Percentiles rank a stretch among this genome's conserved stretches.
Evolutionary conservation across 192 early-diverging fungal species (phyloP).

Genomic region (Mortierella claussenii): DNA sequence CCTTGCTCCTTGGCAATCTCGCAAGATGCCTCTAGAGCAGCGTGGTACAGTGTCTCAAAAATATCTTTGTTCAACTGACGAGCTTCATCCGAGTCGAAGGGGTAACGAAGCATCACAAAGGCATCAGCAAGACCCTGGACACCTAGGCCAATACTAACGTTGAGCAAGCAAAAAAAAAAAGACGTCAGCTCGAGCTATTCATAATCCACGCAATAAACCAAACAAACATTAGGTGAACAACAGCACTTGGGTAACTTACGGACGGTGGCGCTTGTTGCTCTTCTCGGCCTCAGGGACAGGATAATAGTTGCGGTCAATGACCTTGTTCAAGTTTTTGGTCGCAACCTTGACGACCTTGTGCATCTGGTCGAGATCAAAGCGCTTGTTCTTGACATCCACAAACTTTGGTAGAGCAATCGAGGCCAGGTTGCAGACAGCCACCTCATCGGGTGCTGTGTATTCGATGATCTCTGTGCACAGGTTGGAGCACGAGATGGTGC

Average conservation of each 20-base stretch:
- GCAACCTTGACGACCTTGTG: conserved; percentile 87
- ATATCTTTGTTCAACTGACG: conserved; percentile 85
- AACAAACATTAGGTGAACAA: background rate
- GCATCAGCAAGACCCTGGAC: conserved; percentile 90
- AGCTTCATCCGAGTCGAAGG: conserved; percentile 90
- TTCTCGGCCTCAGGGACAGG: conserved; percentile 86
- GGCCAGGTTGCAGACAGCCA: conserved; percentile 97
- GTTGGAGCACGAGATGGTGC: conserved; percentile 97
- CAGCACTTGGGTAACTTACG: conserved; percentile 37
- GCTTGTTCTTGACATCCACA: conserved; percentile 68
- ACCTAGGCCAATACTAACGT: conserved; percentile 33
- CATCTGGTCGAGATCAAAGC: conserved; percentile 88
- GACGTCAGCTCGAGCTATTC: no score
- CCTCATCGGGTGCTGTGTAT: conserved; percentile 94
- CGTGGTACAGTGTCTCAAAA: conserved; percentile 96
- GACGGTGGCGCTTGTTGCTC: conserved; percentile 94
- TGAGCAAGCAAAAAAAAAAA: background rate
- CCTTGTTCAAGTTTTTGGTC: conserved; percentile 92
- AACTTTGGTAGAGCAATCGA: conserved; percentile 92
- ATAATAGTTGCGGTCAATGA: conserved; percentile 98
- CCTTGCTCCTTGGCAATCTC: conserved; percentile 85
- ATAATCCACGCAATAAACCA: no score
- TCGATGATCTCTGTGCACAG: conserved; percentile 98
- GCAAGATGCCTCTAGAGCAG: conserved; percentile 89
- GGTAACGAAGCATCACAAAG: conserved; percentile 91